Base-by-base conservation (phyloP, 352 stramenopile genomes). In the Pythium brachiatum region DNA sequence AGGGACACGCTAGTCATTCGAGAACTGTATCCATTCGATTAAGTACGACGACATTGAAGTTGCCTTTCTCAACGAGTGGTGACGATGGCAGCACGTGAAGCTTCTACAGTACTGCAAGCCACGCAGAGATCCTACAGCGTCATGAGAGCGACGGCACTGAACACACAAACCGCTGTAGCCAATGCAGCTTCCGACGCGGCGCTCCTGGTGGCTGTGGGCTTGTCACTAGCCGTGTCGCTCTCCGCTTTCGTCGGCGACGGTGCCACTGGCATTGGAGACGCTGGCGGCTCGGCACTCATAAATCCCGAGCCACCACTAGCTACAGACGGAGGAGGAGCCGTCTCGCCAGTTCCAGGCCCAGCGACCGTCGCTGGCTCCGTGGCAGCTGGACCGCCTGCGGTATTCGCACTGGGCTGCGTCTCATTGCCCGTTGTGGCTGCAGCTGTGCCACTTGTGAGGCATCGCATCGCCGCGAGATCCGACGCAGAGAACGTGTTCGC, bases 41-140 rank as follows among this genome's bases (percentile, higher is more conserved):
- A 74, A 61, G 67, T 74, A 70, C 67, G 67, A 67, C 25, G 29
- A 64, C 47, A n/a, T 68, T 68, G 53, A 68, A 62, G 61, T 60
- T 41, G 52, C 7, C 21, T 20, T 25, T 27, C 18, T 38, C 23
- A 53, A 5, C 8, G 31, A 34, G 29, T 44, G 18, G 23, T 50
- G 29, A 6, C 16, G 15, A 23, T 7, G 13, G 29, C 9, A 9
- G 29, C 9, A 34, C 7, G 12, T 2, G 20, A 7, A 48, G 9
- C n/a, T 27, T 13, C n/a, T 26, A 27, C 11, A n/a, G 41, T 27
- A 48, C 11, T 20, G 36, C 36, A 5, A 20, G 16, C 36, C 3
- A n/a, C n/a, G n/a, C n/a, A n/a, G n/a, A n/a, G n/a, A n/a, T n/a
- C n/a, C 13, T 18, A 44, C 16, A 21, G 0, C 36, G 16, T 7